Evolutionary conservation across 2,329 filamentous ascomycete genomes (phyloP), one percentile per base, ranked within the genome.

Genomic region (Colletotrichum orchidophilum): DNA sequence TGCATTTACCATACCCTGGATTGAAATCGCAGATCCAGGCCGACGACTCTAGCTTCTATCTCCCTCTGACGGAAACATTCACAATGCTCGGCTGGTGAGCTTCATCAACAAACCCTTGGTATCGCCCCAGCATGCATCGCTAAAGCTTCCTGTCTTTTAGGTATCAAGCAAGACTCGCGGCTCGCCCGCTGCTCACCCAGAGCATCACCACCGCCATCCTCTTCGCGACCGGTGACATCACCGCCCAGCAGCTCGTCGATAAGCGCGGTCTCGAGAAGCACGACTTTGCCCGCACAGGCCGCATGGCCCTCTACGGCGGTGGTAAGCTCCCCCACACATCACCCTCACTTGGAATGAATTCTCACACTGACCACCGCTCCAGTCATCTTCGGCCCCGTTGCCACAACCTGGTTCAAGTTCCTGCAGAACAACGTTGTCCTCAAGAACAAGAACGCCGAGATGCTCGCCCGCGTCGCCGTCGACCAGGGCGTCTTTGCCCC

Each of bases 171-270:
- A 93, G 90, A 82, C 87, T 98, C 80, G 92, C 93, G 76, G 89
- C 91, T 77, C 90, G 93, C 79, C 96, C 96, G 71, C 86, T 98
- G 76, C 90, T 98, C 78, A 98, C 96, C 12, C 94, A 97, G 86
- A 94, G 92, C 80, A 85, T 97, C 77, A 97, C 95, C 67, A 98
- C 96, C 49, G 93, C 94, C 59, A 88, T 98, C 71, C 91, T 99
- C 74, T 99, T 98, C 81, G 95, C 93, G 70, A 94, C 95, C 15
- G 96, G 96, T 77, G 96, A 99, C 84, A 87, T 93, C 72, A 91
- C 97, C 75, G 94, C 96, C 46, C 96, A 99, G 83, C 96, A 98
- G 83, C 87, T 90, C 42, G 93, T 99, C 71, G 96, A 98, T 84
- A 92, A 91, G 81, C 91, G 88, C 77, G 95, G 95, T 21, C 75